Percentiles rank a stretch among this genome's conserved stretches.
These are phyloP conservation scores for Leccinum subtestaceum DNA, from an alignment of 768 basidiomycete genomes.

Conservation along the genomic window DNA sequence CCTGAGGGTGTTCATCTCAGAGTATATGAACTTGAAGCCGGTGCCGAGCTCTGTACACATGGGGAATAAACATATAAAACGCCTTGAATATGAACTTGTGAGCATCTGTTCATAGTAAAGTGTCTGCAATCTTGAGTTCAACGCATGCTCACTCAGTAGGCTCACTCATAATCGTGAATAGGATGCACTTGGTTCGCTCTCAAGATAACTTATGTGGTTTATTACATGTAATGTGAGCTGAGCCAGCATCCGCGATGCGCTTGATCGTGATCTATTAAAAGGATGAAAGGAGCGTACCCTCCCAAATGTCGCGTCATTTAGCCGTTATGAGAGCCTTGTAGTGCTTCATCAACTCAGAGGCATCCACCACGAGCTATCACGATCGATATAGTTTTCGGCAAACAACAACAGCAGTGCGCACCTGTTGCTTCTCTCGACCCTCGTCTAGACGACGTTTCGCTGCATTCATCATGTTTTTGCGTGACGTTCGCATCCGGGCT, in stretches of 20 bases:
- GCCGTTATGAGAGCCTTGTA: conserved; percentile 38
- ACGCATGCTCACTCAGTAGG: conserved; percentile 19
- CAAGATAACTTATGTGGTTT: not conserved
- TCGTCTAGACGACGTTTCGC: conserved; percentile 36
- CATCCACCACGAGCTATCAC: conserved; percentile 36
- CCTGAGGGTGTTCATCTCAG: conserved; percentile 81
- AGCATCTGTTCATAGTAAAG: conserved; percentile 17
- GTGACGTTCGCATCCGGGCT: conserved; percentile 32
- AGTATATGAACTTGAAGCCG: conserved; percentile 77
- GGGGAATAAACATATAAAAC: conserved; percentile 29
- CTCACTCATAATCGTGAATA: not conserved
- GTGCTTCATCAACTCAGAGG: conserved; percentile 39
- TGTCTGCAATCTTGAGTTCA: not conserved
- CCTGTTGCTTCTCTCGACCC: conserved; percentile 39
- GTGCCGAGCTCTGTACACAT: conserved; percentile 34
- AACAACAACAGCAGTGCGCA: conserved; percentile 6
- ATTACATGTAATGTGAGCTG: not conserved
- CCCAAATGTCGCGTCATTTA: conserved; percentile 15
- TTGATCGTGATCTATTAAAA: not conserved
- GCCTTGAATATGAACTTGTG: conserved; percentile 49
- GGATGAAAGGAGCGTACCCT: conserved; percentile 8
- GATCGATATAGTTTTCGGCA: not conserved
- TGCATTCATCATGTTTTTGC: conserved; percentile 33
- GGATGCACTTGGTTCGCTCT: not conserved
- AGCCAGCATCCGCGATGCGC: not conserved